Evolutionary conservation across 345 rosid species (phyloP), one percentile per base, ranked within the genome.

Genomic region (Linum tenue): DNA sequence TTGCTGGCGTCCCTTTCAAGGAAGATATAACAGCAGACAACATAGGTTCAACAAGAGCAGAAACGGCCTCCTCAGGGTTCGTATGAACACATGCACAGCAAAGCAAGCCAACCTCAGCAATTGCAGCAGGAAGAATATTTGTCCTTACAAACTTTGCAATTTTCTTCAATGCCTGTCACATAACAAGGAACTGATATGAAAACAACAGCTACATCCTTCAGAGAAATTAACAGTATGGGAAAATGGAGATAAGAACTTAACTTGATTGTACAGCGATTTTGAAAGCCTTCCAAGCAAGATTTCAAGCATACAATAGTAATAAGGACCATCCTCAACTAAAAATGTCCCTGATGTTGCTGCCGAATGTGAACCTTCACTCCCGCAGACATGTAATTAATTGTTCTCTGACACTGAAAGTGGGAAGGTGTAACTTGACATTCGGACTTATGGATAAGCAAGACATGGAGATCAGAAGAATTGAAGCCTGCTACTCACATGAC

Each of bases 81-180:
- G 99, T 78, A 73, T 90, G 97, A 80, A 94, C 85, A 79, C 95
- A 90, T 56, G 99, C 97, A 80, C 99, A 86, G 71, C 97, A 90
- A 80, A 94, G 99, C 73, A 88, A 79, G 73, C 99, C 99, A 69
- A 94, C 96, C 83, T 94, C 99, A 6, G 99, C 97, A 77, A 94
- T 76, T 73, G 99, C 97, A 70, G 97, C 99, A 62, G 97, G 99
- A 77, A 94, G 99, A 80, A 94, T 88, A 76, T 83, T 94, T 72
- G 92, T 81, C 76, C 74, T 78, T 42, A 94, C 96, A 78, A 94
- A 94, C 80, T 94, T 94, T 50, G 99, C 83, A 74, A 94, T 88
- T 80, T 90, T 90, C 83, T 81, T 88, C 82, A 94, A 78, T 67
- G 96, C 99, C 99, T 94, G 86, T 75, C 59, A 70, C 36, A 62